phyloP scores from a whole-genome alignment of 106 monocot genomes.

The Phalaenopsis equestris region DNA sequence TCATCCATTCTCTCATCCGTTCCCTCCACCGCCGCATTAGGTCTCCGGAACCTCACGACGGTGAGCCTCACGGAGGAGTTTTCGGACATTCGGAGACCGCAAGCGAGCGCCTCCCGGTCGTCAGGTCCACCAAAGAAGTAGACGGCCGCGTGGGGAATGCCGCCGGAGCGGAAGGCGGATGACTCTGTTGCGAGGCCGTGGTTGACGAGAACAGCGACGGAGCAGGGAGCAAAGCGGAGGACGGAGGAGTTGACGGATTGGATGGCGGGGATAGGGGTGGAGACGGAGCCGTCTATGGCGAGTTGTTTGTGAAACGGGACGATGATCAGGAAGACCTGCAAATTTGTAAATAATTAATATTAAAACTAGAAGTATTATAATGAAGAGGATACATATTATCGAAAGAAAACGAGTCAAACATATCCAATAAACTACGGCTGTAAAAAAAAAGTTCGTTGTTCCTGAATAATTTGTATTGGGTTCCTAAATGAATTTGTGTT shows the following conservation, averaged over 20 bases:
- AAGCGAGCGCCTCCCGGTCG: constrained; percentile 52
- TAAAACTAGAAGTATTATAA: too few relatives aligned
- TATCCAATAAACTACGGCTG: too few relatives aligned
- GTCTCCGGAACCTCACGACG: constrained; percentile 24
- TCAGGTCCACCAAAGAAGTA: constrained; percentile 71
- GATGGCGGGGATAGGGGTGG: constrained; percentile 21
- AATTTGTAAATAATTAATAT: too few relatives aligned
- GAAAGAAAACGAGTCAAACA: too few relatives aligned
- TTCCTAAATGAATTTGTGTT: too few relatives aligned
- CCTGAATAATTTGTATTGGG: too few relatives aligned
- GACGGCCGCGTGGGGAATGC: constrained; percentile 10
- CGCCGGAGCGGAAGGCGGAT: background rate
- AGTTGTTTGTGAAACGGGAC: constrained; percentile 45
- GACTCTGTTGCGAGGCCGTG: constrained; percentile 23
- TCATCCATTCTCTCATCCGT: constrained; percentile 37
- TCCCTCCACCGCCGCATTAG: background rate
- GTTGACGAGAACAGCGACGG: constrained; percentile 57
- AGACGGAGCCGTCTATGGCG: constrained; percentile 37
- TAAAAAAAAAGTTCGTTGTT: too few relatives aligned
- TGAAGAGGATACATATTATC: too few relatives aligned
- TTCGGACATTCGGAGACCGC: constrained; percentile 32
- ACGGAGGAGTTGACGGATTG: constrained; percentile 34
- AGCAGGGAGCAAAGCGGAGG: constrained; percentile 50
- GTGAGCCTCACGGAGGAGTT: constrained; percentile 22
- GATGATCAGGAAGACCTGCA: constrained; percentile 30